These are phyloP conservation scores for Xylaria sp. DNA, from an alignment of 2,329 filamentous ascomycete species.

Conservation along the genomic window DNA sequence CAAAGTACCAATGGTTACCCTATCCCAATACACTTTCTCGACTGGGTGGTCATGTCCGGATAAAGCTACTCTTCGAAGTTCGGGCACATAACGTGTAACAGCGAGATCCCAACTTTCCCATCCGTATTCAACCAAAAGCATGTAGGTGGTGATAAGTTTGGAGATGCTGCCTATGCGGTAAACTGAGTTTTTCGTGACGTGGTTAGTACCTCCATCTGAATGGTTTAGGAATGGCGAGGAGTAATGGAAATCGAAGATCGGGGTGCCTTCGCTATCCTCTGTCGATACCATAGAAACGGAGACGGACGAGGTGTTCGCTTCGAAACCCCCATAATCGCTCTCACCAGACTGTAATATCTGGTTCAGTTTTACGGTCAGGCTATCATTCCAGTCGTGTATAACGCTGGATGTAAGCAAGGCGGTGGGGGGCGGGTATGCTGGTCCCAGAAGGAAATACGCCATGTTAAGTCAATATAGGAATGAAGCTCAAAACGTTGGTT, in stretches of 20 bases:
- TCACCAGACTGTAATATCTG: constrained; percentile 18
- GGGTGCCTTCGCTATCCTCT: constrained; percentile 11
- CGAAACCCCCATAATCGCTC: constrained; percentile 25
- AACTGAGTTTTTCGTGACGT: constrained; percentile 24
- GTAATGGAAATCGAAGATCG: constrained; percentile 33
- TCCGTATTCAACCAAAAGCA: constrained; percentile 24
- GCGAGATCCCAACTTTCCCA: constrained; percentile 25
- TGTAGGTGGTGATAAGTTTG: constrained; percentile 29
- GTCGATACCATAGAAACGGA: constrained; percentile 26
- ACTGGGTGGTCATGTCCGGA: neutral
- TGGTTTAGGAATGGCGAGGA: constrained; percentile 24
- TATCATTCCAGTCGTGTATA: constrained; percentile 3
- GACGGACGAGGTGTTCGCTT: constrained; percentile 28
- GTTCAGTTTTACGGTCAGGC: constrained; percentile 4
- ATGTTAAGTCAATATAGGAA: constrained; percentile 1
- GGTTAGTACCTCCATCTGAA: constrained; percentile 11
- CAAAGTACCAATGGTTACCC: constrained; percentile 18
- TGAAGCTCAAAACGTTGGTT: neutral
- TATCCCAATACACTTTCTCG: constrained; percentile 20
- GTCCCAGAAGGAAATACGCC: constrained; percentile 26
- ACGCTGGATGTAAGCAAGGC: constrained; percentile 13
- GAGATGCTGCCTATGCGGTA: constrained; percentile 34
- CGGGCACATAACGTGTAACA: constrained; percentile 24
- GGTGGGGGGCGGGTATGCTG: constrained; percentile 19
- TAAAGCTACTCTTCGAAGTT: constrained; percentile 16